Base-by-base conservation (phyloP, 371 early-diverging fungal genomes). In the Phascolomyces articulosus region DNA sequence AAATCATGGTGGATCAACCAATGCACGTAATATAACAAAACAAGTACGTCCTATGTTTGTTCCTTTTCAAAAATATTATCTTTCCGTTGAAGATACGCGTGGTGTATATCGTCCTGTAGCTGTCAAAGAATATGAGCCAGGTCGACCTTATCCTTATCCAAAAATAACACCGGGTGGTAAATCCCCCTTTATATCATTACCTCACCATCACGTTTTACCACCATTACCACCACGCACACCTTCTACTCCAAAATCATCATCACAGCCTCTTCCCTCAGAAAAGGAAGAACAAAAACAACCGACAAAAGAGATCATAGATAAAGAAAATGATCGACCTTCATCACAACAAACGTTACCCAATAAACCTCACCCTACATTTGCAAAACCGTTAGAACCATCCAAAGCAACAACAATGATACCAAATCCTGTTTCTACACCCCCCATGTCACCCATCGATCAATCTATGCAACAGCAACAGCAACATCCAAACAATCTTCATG, bases 71-170 rank as follows among this genome's bases (percentile, higher is more conserved):
- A 69, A 74, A 13, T 62, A 66, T 27, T 84, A 73, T 51, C 20
- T 76, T 0, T 38, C 75, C 1, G 68, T 79, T 16, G 82, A 84
- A 48, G 84, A 84, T 63, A 72, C 66, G 7, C 73, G 72, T 2
- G 74, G 77, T n/a, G 60, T 70, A 0, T 73, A 78, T 55, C 63
- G 77, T 11, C 82, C 84, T 11, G 62, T 73, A 8, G 69, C 77
- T 1, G 55, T 71, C n/a, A 74, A 68, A 47, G 72, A 79, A 55
- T 84, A 73, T 34, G 65, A 65, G 15, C 0, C 2, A 31, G 23
- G 69, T 65, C 0, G 59, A 49, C 64, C 74, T 1, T 80, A 79
- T 80, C 83, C 83, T 0, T 70, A 57, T 18, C 48, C 79, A 3
- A 73, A 73, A 27, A 51, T 49, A 10, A 75, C 67, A 0, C 68